Base-by-base conservation (phyloP, 371 early-diverging fungal genomes). In the Blakeslea trispora region DNA sequence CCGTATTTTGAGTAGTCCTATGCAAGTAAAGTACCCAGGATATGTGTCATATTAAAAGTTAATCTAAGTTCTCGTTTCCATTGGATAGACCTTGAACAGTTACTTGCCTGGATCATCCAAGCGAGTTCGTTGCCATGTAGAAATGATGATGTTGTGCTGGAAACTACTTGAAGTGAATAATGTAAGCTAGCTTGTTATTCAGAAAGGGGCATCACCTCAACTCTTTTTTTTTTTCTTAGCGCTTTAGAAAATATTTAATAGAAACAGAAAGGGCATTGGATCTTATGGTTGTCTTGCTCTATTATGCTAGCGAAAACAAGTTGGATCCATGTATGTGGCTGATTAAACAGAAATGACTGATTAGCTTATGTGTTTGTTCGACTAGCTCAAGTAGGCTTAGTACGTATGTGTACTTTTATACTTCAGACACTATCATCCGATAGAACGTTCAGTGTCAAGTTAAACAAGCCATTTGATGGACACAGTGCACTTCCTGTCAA, bases 391-490 rank as follows among this genome's bases (percentile, higher is more conserved):
- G 76, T 86, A 24, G 93, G 92, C 0, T 69, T 92, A 45, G 84
- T 90, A 14, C 83, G 92, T 39, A 86, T 92, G 82, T 88, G 89
- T 44, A 83, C 86, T 15, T 93, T 87, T 62, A 81, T 92, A 23
- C 74, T 95, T 21, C 96, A 94, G 61, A 83, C 87, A 11, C 67
- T 95, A 19, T 92, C 93, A 0, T 87, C 91, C 32, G 91, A 93
- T 53, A 82, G 89, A 22, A 68, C 77, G 13, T 94, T 92, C 68
- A 91, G 88, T 17, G 84, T 87, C 17, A 87, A 83, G 43, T 72
- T 95, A 32, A 94, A 93, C 74, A 83, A 81, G 41, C 56, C 82
- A 5, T 94, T 93, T 63, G 89, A 90, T 35, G 79, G 79, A 11
- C 84, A 88, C 55, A 75, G 88, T 0, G 77, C 86, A 1, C 69